Conservation (phyloP, 2,329 filamentous ascomycete species). For the Penicillium sp. region DNA sequence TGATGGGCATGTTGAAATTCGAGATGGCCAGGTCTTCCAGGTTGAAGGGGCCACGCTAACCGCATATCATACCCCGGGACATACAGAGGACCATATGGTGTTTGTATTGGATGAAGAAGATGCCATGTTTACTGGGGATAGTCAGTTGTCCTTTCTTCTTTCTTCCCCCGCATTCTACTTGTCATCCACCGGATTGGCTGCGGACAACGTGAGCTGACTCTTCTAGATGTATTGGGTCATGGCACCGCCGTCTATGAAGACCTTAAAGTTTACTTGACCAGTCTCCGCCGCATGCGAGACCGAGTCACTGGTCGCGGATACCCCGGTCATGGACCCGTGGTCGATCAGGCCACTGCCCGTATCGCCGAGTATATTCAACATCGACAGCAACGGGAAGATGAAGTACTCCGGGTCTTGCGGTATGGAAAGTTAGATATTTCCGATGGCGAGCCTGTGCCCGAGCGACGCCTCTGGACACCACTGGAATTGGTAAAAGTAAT, state of each 20-base stretch:
- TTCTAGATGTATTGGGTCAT: conserved; percentile 66
- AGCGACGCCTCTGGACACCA: conserved; percentile 52
- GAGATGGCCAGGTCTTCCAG: conserved; percentile 49
- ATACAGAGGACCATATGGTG: conserved; percentile 75
- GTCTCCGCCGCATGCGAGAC: conserved; percentile 62
- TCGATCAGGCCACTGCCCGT: conserved; percentile 64
- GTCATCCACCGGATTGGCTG: too few relatives aligned
- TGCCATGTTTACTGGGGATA: conserved; percentile 83
- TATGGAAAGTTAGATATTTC: conserved; percentile 35
- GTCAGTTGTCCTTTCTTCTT: conserved; percentile 25
- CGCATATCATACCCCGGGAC: conserved; percentile 65
- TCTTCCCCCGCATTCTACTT: too few relatives aligned
- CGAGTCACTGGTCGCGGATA: conserved; percentile 63
- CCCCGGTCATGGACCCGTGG: conserved; percentile 77
- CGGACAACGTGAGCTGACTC: neutral
- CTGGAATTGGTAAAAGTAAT: conserved; percentile 85
- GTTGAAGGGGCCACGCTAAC: conserved; percentile 55
- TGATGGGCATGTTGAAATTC: conserved; percentile 48
- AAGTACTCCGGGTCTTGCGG: conserved; percentile 62
- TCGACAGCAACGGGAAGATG: conserved; percentile 69
- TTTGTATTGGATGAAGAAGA: conserved; percentile 71
- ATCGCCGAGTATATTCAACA: conserved; percentile 80
- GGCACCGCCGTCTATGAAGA: conserved; percentile 83
- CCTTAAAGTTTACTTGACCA: conserved; percentile 61
- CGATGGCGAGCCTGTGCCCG: conserved; percentile 31